phyloP scores from a whole-genome alignment of 2,329 filamentous ascomycete species.

The Pyrenophora seminiperda region DNA sequence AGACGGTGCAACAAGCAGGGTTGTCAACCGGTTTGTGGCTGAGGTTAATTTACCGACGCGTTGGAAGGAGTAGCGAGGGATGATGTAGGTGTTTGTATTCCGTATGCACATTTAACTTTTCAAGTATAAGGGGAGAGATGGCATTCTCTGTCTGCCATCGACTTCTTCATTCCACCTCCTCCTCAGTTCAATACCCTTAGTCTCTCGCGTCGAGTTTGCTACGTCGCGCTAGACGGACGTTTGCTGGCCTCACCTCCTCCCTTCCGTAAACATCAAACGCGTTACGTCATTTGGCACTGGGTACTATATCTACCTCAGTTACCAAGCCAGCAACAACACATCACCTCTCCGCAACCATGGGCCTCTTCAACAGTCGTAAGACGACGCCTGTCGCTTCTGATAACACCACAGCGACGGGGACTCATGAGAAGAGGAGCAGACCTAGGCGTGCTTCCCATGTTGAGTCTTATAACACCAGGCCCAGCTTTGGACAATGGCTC shows the following conservation, averaged over 20 bases:
- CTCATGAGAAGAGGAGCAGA: conserved; percentile 35
- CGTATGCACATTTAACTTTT: not conserved
- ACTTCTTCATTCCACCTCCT: not conserved
- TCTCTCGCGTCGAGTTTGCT: not conserved
- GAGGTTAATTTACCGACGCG: conserved; percentile 7
- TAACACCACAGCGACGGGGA: conserved; percentile 42
- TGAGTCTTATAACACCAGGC: conserved; percentile 44
- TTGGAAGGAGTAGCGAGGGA: conserved; percentile 20
- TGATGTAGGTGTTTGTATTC: conserved; percentile 29
- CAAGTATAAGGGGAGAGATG: conserved; percentile 5
- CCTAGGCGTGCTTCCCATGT: conserved; percentile 18
- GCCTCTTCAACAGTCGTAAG: conserved; percentile 47
- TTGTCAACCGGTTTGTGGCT: conserved; percentile 41
- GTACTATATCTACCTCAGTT: conserved; percentile 1
- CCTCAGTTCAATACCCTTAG: not conserved
- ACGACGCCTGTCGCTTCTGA: conserved; percentile 42
- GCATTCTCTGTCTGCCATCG: not conserved
- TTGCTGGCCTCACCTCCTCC: conserved; percentile 4
- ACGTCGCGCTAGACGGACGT: conserved; percentile 1
- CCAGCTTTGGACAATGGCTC: conserved; percentile 71
- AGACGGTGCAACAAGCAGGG: conserved; percentile 24
- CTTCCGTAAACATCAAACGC: conserved; percentile 4
- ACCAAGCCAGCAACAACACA: conserved; percentile 4
- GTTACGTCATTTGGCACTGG: conserved; percentile 7
- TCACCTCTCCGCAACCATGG: conserved; percentile 31